Base-by-base conservation (phyloP, 1,284 basidiomycete genomes). In the Erythrobasidium hasegawianum region DNA sequence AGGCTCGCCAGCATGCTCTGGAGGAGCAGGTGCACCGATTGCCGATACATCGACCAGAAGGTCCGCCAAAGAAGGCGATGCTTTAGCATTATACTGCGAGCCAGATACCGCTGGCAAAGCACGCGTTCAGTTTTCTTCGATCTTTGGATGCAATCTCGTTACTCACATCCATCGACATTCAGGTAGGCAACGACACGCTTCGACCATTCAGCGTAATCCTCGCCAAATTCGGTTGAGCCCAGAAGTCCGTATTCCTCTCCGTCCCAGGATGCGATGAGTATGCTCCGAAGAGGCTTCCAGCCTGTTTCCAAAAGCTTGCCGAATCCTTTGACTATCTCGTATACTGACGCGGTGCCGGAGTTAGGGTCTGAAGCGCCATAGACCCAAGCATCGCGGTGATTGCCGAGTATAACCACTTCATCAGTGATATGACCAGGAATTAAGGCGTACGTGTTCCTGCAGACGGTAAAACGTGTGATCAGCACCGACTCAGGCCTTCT, bases 221-320 rank as follows among this genome's bases (percentile, higher is more conserved):
- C 79, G 43, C 75, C 78, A 26, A 78, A 77, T 69, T 80, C 78
- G 40, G 78, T 78, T 16, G 71, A 72, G 29, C 75, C 76, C 4
- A 76, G 68, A 24, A 77, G 62, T 64, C 77, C 86, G 69, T 93
- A 83, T 52, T 84, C 78, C 47, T 82, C 67, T 0, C 85, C 94
- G 77, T 95, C 91, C 92, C 90, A 96, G 70, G 86, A 88, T 2
- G 89, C 90, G 58, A 97, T 81, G n/a, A 95, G 78, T 72, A 95
- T 85, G 16, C 89, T 94, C 64, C 93, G 81, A 43, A 93, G 79
- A 2, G 94, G 94, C 73, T 85, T 88, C 94, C 94, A 97, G 26
- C 91, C 93, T 14, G 79, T 80, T 70, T 79, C 80, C 22, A 89
- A 75, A 1, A 97, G 80, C 9, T 80, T 78, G 33, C 90, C 91